phyloP scores from a whole-genome alignment of 768 basidiomycete species.

The Mrakia blollopis region DNA sequence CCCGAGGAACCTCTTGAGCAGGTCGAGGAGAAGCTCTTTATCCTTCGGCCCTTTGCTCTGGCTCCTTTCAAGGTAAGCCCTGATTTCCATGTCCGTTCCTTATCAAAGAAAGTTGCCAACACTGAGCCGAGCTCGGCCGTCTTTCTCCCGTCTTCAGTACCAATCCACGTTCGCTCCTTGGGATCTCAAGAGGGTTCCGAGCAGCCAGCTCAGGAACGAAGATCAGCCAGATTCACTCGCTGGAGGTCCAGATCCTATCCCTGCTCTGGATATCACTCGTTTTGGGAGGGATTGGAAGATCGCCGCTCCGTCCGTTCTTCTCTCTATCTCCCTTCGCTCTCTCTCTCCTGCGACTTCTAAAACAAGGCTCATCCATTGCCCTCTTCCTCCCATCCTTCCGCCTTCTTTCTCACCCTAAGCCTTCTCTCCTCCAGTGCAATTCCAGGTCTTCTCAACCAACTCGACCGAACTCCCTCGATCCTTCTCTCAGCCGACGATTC shows the following conservation, averaged over 20 bases:
- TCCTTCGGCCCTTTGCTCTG: conserved; percentile 24
- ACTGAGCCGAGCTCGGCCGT: neutral
- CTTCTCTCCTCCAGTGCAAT: neutral
- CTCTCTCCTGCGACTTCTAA: neutral
- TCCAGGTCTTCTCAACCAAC: conserved; percentile 22
- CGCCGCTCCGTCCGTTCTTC: neutral
- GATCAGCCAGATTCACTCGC: too few species aligned
- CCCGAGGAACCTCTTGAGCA: conserved; percentile 16
- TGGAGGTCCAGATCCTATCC: neutral
- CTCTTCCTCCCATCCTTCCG: neutral
- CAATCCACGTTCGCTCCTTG: conserved; percentile 17
- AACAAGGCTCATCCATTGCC: too few species aligned
- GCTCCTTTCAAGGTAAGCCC: conserved; percentile 22
- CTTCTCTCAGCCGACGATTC: neutral
- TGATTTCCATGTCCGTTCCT: too few species aligned
- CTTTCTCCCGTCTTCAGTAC: conserved; percentile 1
- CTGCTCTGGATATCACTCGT: neutral
- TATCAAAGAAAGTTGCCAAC: too few species aligned
- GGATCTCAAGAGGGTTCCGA: neutral
- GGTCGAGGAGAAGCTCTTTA: conserved; percentile 28
- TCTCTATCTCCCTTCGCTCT: neutral
- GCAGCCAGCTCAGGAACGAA: neutral
- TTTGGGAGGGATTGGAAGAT: conserved; percentile 5
- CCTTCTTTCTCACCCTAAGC: neutral
- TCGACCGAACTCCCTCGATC: conserved; percentile 19